Percentiles rank a stretch among this genome's conserved stretches.
These are phyloP conservation scores for Celoporthe dispersa DNA, from an alignment of 2,329 filamentous ascomycete genomes.

Conservation along the genomic window DNA sequence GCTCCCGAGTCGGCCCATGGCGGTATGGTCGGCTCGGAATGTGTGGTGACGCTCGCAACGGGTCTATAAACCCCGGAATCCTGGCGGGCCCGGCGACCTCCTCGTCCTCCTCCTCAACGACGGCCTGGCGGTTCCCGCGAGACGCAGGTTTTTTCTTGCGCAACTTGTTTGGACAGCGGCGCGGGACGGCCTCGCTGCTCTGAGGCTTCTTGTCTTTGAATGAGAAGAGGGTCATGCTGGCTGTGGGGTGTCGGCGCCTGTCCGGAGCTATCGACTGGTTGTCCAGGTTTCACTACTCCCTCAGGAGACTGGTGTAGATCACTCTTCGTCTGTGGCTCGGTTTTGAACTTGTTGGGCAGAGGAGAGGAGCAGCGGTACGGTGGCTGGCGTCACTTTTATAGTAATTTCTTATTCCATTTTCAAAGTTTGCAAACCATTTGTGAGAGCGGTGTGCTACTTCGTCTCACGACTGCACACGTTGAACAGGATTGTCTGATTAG, in stretches of 20 bases:
- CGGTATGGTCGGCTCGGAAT: neutral
- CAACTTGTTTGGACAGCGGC: neutral
- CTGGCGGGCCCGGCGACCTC: neutral
- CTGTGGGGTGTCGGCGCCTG: neutral
- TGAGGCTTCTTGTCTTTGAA: neutral
- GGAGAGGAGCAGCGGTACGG: neutral
- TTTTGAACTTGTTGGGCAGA: neutral
- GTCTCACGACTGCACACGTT: neutral
- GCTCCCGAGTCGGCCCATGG: neutral
- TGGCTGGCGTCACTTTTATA: neutral
- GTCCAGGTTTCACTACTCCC: neutral
- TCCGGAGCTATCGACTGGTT: neutral
- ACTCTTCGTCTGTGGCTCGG: too few species aligned
- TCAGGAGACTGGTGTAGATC: neutral
- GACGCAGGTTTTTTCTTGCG: neutral
- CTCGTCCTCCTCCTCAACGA: neutral
- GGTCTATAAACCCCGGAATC: neutral
- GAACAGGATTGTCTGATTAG: neutral
- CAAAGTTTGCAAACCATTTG: neutral
- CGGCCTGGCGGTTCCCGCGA: neutral
- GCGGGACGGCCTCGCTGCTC: neutral
- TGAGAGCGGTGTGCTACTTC: neutral
- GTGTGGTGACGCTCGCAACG: neutral
- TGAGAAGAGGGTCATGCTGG: constrained; percentile 4
- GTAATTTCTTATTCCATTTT: neutral